Evolutionary conservation across 805 yeast genomes (phyloP).

Genomic region (Ogataea zsoltii): DNA sequence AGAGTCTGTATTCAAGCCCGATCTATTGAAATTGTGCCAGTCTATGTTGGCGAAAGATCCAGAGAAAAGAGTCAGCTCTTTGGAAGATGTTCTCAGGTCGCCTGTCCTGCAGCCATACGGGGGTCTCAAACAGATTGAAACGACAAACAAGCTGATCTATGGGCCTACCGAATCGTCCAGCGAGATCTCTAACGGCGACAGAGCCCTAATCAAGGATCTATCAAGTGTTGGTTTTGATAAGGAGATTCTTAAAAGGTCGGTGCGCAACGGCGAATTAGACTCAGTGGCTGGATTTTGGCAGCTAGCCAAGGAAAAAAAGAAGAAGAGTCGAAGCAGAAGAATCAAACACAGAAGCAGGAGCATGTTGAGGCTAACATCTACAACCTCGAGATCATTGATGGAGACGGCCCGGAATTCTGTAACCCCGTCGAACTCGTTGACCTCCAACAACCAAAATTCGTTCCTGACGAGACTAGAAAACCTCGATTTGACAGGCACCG

Average conservation of each 20-base stretch:
- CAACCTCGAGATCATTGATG: constrained; percentile 25
- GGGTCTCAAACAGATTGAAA: constrained; percentile 43
- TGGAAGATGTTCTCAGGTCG: constrained; percentile 50
- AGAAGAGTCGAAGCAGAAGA: constrained; percentile 34
- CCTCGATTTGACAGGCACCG: constrained; percentile 13
- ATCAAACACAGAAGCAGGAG: constrained; percentile 30
- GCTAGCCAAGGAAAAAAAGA: constrained; percentile 56
- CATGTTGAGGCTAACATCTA: constrained; percentile 27
- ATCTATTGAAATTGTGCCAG: constrained; percentile 52
- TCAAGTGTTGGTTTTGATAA: constrained; percentile 64
- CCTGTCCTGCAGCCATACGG: constrained; percentile 49
- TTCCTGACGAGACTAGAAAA: constrained; percentile 5
- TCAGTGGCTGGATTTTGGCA: constrained; percentile 76
- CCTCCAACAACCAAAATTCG: constrained; percentile 11
- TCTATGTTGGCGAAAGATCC: constrained; percentile 69
- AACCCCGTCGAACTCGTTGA: constrained; percentile 18
- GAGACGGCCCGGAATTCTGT: constrained; percentile 23
- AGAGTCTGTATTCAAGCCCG: constrained; percentile 40
- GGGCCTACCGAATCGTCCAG: constrained; percentile 30
- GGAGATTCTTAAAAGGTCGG: constrained; percentile 57
- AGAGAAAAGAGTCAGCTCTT: constrained; percentile 52
- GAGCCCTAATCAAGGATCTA: constrained; percentile 57
- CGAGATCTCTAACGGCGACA: constrained; percentile 54
- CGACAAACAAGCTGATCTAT: constrained; percentile 37
- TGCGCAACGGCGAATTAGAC: constrained; percentile 62